Base-by-base conservation (phyloP, 2,329 filamentous ascomycete species). In the Trichophyton simii region DNA sequence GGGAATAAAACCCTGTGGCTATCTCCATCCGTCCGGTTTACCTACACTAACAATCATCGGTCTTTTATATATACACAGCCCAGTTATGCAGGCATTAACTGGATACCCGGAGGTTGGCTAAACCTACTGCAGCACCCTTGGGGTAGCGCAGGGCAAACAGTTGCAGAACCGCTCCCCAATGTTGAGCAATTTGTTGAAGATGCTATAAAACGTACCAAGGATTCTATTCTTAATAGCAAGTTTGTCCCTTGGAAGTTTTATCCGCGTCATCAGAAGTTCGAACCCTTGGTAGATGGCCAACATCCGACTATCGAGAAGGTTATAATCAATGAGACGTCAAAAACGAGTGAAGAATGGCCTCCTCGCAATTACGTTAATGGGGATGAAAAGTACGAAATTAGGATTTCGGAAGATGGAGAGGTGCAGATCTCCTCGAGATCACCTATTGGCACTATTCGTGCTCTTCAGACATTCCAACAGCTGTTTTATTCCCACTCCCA, bases 211-310 rank as follows among this genome's bases (percentile, higher is more conserved):
- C 60, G 66, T 4, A 65, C 67, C 9, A 55, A 65, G 28, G 63
- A 62, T 22, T 61, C 64, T 18, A 66, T 69, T 20, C 46, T 58
- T 8, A 3, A 60, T n/a, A 67, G 62, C 31, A 68, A 63, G 28
- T 69, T 71, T 58, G 67, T 71, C 5, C 70, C 70, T 1, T 71
- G 69, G 70, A 71, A 70, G 54, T 66, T 71, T 50, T 63, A 71
- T 61, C 63, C 63, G 55, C 64, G 69, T 36, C 65, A 67, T 54
- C 61, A 63, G 9, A 25, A 58, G 11, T 71, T 68, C 57, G 68
- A 71, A 60, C 68, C 69, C 9, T 20, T 41, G 9, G 18, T 34
- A 18, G 28, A 55, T 22, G 44, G 36, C 20, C n/a, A 38, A 20
- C 20, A 38, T 42, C 6, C 41, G 11, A 42, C 22, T 61, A 64